A percentile compares a stretch with the other conserved stretches of the same genome.
These are phyloP conservation scores for Starmerella davenportii DNA, from an alignment of 805 yeast genomes.

Conservation along the genomic window DNA sequence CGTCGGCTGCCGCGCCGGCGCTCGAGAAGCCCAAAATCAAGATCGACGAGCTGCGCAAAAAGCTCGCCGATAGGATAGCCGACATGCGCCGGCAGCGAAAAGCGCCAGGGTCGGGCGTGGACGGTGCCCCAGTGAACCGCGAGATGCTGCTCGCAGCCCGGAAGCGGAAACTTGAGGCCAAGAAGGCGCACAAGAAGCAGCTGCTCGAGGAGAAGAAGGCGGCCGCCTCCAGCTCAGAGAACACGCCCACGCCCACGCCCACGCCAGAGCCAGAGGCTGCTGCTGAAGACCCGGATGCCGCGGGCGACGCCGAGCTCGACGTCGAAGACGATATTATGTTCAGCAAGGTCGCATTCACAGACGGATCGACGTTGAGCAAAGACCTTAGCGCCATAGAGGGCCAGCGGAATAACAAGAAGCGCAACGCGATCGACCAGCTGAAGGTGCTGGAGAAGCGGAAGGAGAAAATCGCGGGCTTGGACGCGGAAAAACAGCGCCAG, in stretches of 20 bases:
- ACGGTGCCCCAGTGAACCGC: conserved; percentile 63
- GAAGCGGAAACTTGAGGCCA: conserved; percentile 26
- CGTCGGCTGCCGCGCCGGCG: conserved; percentile 1
- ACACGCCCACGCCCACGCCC: too few relatives aligned
- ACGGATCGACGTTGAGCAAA: conserved; percentile 62
- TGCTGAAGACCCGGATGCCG: conserved; percentile 24
- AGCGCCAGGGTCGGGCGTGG: conserved; percentile 70
- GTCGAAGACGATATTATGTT: conserved; percentile 36
- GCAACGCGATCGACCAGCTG: conserved; percentile 85
- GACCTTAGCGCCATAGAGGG: conserved; percentile 41
- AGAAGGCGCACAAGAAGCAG: conserved; percentile 18
- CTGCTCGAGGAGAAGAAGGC: conserved; percentile 28
- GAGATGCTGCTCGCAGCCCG: conserved; percentile 30
- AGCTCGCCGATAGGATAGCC: conserved; percentile 56
- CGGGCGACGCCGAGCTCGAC: conserved; percentile 19
- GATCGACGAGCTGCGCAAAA: conserved; percentile 53
- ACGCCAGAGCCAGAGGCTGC: conserved; percentile 17
- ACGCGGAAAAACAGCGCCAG: conserved; percentile 40
- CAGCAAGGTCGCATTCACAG: conserved; percentile 66
- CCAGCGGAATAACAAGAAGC: conserved; percentile 32
- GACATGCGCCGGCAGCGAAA: conserved; percentile 61
- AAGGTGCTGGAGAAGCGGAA: conserved; percentile 57
- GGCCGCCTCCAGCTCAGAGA: conserved; percentile 20
- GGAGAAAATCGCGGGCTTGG: conserved; percentile 39
- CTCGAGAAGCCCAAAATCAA: conserved; percentile 19